Evolutionary conservation across 495 filamentous ascomycete species (phyloP).

Genomic region (Paragyromitra xinjiangensis): DNA sequence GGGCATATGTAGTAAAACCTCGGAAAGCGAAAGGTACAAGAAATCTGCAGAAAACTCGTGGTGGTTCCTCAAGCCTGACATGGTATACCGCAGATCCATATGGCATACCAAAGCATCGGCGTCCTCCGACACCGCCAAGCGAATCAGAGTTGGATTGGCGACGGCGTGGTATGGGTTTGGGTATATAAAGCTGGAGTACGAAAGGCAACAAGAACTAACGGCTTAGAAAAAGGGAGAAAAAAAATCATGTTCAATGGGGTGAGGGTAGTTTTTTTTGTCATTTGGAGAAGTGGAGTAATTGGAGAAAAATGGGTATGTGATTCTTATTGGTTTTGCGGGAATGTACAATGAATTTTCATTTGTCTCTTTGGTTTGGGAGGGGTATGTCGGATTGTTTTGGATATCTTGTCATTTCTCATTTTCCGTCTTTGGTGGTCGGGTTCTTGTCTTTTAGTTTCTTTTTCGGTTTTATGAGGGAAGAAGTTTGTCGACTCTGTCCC

Average conservation of each 20-base stretch:
- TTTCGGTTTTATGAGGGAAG: slow-evolving; percentile 38
- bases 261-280: slow-evolving; percentile 39
- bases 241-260: slow-evolving; percentile 25
- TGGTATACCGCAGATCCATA: slow-evolving; percentile 49
- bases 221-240: slow-evolving; percentile 15
- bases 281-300: slow-evolving; percentile 52
- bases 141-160: slow-evolving; percentile 54
- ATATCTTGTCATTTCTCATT: slow-evolving; percentile 51
- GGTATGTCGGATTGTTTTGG: slow-evolving; percentile 49
- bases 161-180: slow-evolving; percentile 52
- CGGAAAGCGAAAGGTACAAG: slow-evolving; percentile 46
- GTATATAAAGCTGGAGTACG: slow-evolving; percentile 42
- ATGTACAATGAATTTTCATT: slow-evolving; percentile 53
- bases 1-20: slow-evolving; percentile 46
- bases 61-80: slow-evolving; percentile 38
- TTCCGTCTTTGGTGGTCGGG: slow-evolving; percentile 35
- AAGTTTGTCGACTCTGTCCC: slow-evolving; percentile 55
- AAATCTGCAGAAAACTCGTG: slow-evolving; percentile 32
- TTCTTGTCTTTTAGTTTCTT: slow-evolving; percentile 38
- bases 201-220: slow-evolving; percentile 15
- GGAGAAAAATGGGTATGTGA: slow-evolving; percentile 47
- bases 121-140: slow-evolving; percentile 57
- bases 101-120: slow-evolving; percentile 52
- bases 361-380: slow-evolving; percentile 53
- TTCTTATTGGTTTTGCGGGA: slow-evolving; percentile 54